phyloP scores from a whole-genome alignment of 345 rosid species.

The Lepidium didymum region DNA sequence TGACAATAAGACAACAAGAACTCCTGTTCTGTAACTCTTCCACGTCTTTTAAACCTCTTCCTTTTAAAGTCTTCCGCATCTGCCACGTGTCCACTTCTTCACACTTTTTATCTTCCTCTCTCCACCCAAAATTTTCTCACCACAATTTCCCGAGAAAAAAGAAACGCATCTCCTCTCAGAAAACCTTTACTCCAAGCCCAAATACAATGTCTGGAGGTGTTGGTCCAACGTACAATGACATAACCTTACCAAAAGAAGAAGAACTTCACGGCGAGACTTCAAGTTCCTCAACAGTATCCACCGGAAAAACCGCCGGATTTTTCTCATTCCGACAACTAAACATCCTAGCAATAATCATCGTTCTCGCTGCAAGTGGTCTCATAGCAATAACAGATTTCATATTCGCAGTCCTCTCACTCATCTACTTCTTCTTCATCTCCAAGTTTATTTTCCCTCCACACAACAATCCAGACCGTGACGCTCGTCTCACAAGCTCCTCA shows the following conservation, averaged over 20 bases:
- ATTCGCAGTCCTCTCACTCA: conserved; percentile 43
- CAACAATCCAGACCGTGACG: conserved; percentile 27
- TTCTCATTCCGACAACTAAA: conserved; percentile 59
- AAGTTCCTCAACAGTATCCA: not conserved
- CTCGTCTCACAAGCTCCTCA: conserved; percentile 34
- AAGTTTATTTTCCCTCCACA: conserved; percentile 47
- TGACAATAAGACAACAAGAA: not conserved
- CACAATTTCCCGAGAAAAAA: not conserved
- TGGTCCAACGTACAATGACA: conserved; percentile 53
- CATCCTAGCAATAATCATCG: conserved; percentile 45
- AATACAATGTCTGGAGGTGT: conserved; percentile 71
- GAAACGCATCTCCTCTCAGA: not conserved
- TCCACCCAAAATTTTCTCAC: not conserved
- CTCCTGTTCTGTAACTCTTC: not conserved
- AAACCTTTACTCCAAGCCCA: not conserved
- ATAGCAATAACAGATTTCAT: conserved; percentile 48
- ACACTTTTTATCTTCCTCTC: not conserved
- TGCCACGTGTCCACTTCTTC: conserved; percentile 21
- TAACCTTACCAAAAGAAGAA: conserved; percentile 45
- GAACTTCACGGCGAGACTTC: conserved; percentile 12
- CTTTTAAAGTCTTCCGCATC: not conserved
- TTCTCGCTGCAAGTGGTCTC: conserved; percentile 67
- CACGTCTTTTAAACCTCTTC: conserved; percentile 23
- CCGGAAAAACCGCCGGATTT: conserved; percentile 17
- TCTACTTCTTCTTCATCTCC: conserved; percentile 64